Conservation (phyloP, 495 filamentous ascomycete species). For the Delitschia confertaspora region DNA sequence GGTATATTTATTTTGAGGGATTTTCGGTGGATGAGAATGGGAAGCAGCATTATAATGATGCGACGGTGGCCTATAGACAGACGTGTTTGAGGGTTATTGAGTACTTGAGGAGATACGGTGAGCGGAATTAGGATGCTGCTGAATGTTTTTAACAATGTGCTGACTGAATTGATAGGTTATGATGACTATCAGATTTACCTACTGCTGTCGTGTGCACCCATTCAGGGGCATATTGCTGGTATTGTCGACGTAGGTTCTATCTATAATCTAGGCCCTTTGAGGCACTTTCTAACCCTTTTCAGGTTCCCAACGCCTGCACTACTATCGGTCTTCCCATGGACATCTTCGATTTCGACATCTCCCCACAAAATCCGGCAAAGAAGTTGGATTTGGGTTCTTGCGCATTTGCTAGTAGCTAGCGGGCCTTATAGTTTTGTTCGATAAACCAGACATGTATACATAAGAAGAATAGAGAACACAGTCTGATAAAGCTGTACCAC, state of each 20-base stretch:
- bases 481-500: too few relatives aligned
- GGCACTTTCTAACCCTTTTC: constrained; percentile 1
- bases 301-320: constrained; percentile 67
- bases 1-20: constrained; percentile 87
- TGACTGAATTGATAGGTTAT: constrained; percentile 34
- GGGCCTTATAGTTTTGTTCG: too few relatives aligned
- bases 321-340: constrained; percentile 87
- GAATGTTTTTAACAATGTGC: neutral
- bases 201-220: constrained; percentile 76
- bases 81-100: constrained; percentile 75
- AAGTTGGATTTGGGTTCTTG: constrained; percentile 68
- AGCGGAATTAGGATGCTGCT: constrained; percentile 20
- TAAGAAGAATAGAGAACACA: too few relatives aligned
- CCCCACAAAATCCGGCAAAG: constrained; percentile 53
- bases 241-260: constrained; percentile 63
- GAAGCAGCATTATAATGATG: constrained; percentile 89
- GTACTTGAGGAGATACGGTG: constrained; percentile 76
- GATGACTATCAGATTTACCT: constrained; percentile 82
- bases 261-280: neutral
- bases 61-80: constrained; percentile 86
- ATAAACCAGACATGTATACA: too few relatives aligned
- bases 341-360: constrained; percentile 93
- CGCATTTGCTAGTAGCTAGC: constrained; percentile 54
- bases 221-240: constrained; percentile 90
- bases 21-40: constrained; percentile 88